Evolutionary conservation across 1,139 yeast genomes (phyloP).

Genomic region (Arxiozyma telluris): DNA sequence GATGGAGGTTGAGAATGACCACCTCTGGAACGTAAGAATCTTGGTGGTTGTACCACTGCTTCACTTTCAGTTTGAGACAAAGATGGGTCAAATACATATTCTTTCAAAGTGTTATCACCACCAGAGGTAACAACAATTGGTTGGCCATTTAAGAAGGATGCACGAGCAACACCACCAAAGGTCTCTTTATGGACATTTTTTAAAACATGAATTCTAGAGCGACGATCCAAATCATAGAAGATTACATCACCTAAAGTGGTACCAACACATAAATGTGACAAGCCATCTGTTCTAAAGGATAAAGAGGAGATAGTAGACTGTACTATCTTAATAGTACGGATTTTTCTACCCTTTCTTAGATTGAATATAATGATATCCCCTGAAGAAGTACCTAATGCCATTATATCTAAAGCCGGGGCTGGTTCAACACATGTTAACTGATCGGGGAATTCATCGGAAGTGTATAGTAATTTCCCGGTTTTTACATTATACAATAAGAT

Average conservation of each 20-base stretch:
- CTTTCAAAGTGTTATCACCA: conserved; percentile 83
- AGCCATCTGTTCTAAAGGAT: conserved; percentile 89
- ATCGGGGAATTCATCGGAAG: conserved; percentile 46
- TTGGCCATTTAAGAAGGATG: conserved; percentile 79
- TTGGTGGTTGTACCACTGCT: conserved; percentile 72
- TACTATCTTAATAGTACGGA: conserved; percentile 54
- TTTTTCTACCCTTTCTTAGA: conserved; percentile 51
- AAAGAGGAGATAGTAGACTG: conserved; percentile 54
- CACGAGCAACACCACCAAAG: conserved; percentile 74
- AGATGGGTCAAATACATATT: conserved; percentile 88
- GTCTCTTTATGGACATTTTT: conserved; percentile 64
- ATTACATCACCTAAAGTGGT: conserved; percentile 72
- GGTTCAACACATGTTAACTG: conserved; percentile 55
- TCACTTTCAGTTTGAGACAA: conserved; percentile 53
- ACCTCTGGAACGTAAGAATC: conserved; percentile 86
- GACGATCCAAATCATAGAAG: conserved; percentile 72
- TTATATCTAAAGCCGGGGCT: conserved; percentile 79
- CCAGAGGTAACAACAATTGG: conserved; percentile 88
- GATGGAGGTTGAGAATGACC: conserved; percentile 94
- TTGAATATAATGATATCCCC: conserved; percentile 66
- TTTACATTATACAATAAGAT: conserved; percentile 60
- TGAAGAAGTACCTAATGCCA: conserved; percentile 66
- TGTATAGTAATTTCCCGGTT: conserved; percentile 64
- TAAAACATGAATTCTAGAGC: conserved; percentile 65
- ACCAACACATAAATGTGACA: conserved; percentile 75